Conservation (phyloP, 1,284 basidiomycete species). For the Cryptococcus neoformans region DNA sequence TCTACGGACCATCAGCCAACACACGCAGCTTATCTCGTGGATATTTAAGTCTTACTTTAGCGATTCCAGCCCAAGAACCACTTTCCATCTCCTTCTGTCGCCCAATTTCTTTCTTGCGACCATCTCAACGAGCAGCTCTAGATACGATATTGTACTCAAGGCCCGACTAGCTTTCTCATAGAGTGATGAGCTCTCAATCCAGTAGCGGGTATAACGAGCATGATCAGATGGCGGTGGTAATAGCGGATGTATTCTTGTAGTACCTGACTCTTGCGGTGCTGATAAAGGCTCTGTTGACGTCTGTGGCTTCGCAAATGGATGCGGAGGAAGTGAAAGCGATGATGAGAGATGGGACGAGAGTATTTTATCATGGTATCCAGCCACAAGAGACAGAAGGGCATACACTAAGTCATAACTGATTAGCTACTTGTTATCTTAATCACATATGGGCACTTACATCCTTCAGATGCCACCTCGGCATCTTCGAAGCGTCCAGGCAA, state of each 20-base stretch:
- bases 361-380: constrained; percentile 74
- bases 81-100: constrained; percentile 63
- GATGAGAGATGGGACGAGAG: constrained; percentile 62
- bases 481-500: constrained; percentile 94
- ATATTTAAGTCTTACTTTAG: constrained; percentile 62
- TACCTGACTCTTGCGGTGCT: constrained; percentile 1
- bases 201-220: constrained; percentile 68
- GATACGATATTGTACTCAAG: constrained; percentile 70
- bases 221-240: constrained; percentile 43
- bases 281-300: constrained; percentile 54
- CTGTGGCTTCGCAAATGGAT: constrained; percentile 53
- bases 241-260: constrained; percentile 20
- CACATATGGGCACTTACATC: constrained; percentile 60
- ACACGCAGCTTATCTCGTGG: not conserved
- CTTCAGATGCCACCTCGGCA: constrained; percentile 88
- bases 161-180: constrained; percentile 74
- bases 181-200: constrained; percentile 61
- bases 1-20: constrained; percentile 50
- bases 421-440: constrained; percentile 2
- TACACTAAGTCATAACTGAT: constrained; percentile 23
- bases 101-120: constrained; percentile 60
- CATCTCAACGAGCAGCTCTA: constrained; percentile 84
- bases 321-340: constrained; percentile 62
- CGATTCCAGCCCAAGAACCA: constrained; percentile 67
- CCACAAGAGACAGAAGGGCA: constrained; percentile 42